phyloP scores from a whole-genome alignment of 352 stramenopile species.

The Globisporangium mamillatum region DNA sequence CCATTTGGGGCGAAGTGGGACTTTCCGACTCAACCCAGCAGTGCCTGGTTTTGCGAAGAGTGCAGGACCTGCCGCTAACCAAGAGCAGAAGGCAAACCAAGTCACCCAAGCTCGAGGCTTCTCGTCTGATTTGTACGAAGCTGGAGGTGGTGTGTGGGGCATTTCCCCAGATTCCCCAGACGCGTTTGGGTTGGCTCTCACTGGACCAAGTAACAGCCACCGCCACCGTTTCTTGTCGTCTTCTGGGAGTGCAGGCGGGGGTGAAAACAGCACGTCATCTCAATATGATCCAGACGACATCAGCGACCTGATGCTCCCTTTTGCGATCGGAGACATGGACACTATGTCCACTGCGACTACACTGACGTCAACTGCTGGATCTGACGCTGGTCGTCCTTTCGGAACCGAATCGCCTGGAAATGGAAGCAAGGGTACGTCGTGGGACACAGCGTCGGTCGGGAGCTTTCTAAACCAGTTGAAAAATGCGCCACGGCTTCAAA shows the following conservation, averaged over 20 bases:
- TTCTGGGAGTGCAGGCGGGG: conserved; percentile 19
- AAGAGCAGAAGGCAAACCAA: conserved; percentile 8
- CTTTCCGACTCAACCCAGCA: conserved; percentile 4
- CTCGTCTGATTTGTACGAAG: conserved; percentile 63
- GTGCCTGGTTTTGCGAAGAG: conserved; percentile 14
- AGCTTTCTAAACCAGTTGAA: conserved; percentile 82
- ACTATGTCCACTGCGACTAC: conserved; percentile 40
- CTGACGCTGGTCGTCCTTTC: conserved; percentile 19
- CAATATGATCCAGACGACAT: conserved; percentile 25
- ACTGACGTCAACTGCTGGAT: conserved; percentile 37
- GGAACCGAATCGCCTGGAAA: conserved; percentile 19
- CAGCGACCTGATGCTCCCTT: conserved; percentile 59
- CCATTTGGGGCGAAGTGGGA: conserved; percentile 26
- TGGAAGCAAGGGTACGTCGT: conserved; percentile 22
- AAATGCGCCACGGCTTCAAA: conserved; percentile 61
- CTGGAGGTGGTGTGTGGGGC: conserved; percentile 52
- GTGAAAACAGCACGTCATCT: conserved; percentile 18
- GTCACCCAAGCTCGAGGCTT: conserved; percentile 40
- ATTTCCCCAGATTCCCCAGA: conserved; percentile 68
- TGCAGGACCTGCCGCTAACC: conserved; percentile 10
- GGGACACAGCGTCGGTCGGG: conserved; percentile 63
- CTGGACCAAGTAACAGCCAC: conserved; percentile 23
- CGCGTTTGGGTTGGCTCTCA: conserved; percentile 54
- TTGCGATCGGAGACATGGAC: conserved; percentile 49
- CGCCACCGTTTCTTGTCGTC: conserved; percentile 49